Percentiles rank a stretch among this genome's conserved stretches.
Conservation (phyloP, 2,329 filamentous ascomycete genomes). For the Aspergillus costaricaensis region DNA sequence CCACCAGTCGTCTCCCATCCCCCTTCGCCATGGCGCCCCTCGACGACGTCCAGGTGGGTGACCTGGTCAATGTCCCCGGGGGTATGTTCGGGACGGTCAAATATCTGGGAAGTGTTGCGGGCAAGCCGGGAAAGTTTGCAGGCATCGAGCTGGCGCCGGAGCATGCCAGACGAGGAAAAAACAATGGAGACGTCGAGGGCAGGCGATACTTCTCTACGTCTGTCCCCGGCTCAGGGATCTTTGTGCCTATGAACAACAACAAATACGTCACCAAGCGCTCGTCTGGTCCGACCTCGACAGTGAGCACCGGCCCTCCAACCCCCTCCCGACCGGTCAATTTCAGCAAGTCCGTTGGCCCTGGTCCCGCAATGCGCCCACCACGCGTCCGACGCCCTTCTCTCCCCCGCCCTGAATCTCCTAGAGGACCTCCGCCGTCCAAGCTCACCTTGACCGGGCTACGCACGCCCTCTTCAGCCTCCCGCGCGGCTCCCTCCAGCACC, state of each 20-base stretch:
- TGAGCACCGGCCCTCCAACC: conserved; percentile 65
- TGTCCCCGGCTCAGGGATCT: conserved; percentile 82
- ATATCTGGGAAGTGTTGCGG: conserved; percentile 82
- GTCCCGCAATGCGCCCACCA: conserved; percentile 67
- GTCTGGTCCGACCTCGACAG: conserved; percentile 41
- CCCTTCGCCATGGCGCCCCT: conserved; percentile 41
- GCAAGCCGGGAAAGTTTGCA: conserved; percentile 88
- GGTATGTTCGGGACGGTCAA: conserved; percentile 88
- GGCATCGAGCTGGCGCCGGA: conserved; percentile 85
- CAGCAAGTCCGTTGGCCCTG: conserved; percentile 82
- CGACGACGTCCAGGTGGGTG: conserved; percentile 70
- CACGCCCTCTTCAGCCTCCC: conserved; percentile 52
- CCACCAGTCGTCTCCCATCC: conserved; percentile 5
- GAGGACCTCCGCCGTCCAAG: conserved; percentile 59
- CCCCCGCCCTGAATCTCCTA: conserved; percentile 84
- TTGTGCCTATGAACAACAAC: conserved; percentile 82
- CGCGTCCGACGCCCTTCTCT: conserved; percentile 70
- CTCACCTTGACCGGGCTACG: conserved; percentile 58
- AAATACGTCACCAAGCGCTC: conserved; percentile 60
- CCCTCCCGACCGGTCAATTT: conserved; percentile 73
- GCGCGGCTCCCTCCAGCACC: conserved; percentile 39
- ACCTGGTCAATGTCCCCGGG: conserved; percentile 86
- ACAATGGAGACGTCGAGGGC: conserved; percentile 92
- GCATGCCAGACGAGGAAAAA: conserved; percentile 84
- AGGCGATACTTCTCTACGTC: conserved; percentile 78